Base-by-base conservation (phyloP, 805 yeast genomes). In the Ogataea haglerorum region DNA sequence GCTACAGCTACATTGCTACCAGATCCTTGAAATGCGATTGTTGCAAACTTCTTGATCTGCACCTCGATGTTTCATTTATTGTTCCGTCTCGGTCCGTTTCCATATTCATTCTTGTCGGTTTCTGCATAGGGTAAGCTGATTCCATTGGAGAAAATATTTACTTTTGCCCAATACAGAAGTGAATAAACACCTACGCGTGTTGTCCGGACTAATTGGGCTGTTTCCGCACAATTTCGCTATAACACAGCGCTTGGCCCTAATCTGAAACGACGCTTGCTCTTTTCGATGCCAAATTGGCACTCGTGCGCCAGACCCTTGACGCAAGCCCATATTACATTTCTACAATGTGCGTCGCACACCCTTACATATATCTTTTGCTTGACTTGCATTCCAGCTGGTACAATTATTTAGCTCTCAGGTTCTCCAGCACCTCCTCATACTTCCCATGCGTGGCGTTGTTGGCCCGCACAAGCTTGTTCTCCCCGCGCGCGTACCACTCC, bases 371-470 rank as follows among this genome's bases (percentile, higher is more conserved):
- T n/a, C 7, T 10, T 24, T 30, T 30, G 19, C 23, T 18, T 30
- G 15, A 18, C 33, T 30, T 30, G n/a, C 29, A 34, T 34, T 34
- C 21, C 18, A 10, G 23, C 34, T 16, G 12, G 12, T 19, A 7
- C 18, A 19, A 14, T 35, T 46, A 42, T 22, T 40, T 34, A 17
- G 30, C 34, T 35, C 39, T 44, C 40, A 80, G 63, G 51, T 79
- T 78, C 40, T 79, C 80, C 43, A 85, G 64, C 35, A 83, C 72
- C 46, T 78, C 78, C 45, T 78, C 76, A 57, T 72, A 85, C 56
- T 80, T 80, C 10, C 91, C 91, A 56, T 84, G 83, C 6, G 89
- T 81, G 2, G 86, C 89, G 46, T 78, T 81, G 61, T 86, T 85
- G 13, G 96, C 95, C 54, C 74, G 78, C 36, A 66, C 72, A 51